Conservation (phyloP, 495 filamentous ascomycete species). For the Penicillium longicatenatum region DNA sequence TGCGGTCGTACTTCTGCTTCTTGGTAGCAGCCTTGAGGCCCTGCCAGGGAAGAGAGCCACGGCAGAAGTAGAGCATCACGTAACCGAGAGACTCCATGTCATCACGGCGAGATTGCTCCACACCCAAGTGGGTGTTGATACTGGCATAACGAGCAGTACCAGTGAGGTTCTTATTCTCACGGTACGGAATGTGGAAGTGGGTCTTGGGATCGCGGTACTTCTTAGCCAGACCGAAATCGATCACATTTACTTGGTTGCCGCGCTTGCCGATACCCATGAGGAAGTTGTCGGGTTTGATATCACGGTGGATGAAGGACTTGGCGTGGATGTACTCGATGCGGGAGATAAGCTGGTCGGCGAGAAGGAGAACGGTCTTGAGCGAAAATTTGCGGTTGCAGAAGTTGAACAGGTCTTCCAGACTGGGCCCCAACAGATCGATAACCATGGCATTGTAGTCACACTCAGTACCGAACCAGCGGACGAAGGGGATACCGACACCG, state of each 20-base stretch:
- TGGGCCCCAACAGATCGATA: conserved; percentile 94
- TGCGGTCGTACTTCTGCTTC: conserved; percentile 99
- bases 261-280: conserved; percentile 99
- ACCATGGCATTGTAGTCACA: conserved; percentile 99
- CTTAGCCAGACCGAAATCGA: conserved; percentile 99
- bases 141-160: conserved; percentile 98
- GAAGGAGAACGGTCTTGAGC: conserved; percentile 96
- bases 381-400: conserved; percentile 99
- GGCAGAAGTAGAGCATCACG: conserved; percentile 99
- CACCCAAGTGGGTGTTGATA: conserved; percentile 98
- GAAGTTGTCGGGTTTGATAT: conserved; percentile 99
- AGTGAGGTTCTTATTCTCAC: conserved; percentile 99
- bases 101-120: conserved; percentile 98
- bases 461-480: conserved; percentile 99
- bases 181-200: conserved; percentile 99
- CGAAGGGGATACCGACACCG: conserved; percentile 98
- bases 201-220: conserved; percentile 99
- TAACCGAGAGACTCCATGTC: conserved; percentile 99
- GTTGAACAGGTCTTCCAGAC: conserved; percentile 99
- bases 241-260: conserved; percentile 99
- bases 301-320: conserved; percentile 99
- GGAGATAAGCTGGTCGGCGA: conserved; percentile 98
- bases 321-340: conserved; percentile 99
- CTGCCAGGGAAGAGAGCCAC: conserved; percentile 98
- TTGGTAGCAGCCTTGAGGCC: conserved; percentile 99